Evolutionary conservation across 164 flowering plant species (phyloP).

Genomic region (Magnolia changhungtana): DNA sequence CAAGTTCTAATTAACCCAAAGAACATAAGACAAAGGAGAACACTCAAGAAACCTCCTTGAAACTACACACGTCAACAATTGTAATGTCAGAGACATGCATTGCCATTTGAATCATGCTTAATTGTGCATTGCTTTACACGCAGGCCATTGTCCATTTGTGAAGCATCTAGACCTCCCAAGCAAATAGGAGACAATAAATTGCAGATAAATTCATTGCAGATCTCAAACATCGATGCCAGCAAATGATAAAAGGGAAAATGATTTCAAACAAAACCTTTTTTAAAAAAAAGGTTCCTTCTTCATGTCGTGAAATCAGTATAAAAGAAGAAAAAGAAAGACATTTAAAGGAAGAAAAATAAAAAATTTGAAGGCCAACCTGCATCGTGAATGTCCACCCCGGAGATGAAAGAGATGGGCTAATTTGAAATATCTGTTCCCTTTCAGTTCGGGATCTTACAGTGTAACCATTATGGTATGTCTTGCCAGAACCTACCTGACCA

Average conservation of each 20-base stretch:
- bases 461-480: constrained; percentile 99
- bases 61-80: constrained; percentile 74
- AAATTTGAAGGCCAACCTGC: constrained; percentile 51
- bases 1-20: no score
- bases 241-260: not conserved
- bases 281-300: no score
- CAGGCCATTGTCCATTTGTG: constrained; percentile 18
- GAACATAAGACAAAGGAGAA: no score
- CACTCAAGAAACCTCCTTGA: constrained; percentile 32
- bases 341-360: no score
- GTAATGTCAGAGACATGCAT: constrained; percentile 91
- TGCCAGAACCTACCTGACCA: constrained; percentile 98
- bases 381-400: constrained; percentile 93
- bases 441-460: constrained; percentile 59
- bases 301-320: not conserved
- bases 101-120: constrained; percentile 87
- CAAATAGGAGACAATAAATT: constrained; percentile 65
- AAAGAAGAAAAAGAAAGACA: no score
- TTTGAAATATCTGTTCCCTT: constrained; percentile 90
- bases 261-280: not conserved
- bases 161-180: constrained; percentile 26
- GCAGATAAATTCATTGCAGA: constrained; percentile 89
- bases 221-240: constrained; percentile 92
- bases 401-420: constrained; percentile 56
- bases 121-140: constrained; percentile 68